phyloP scores from a whole-genome alignment of 805 yeast genomes.

The Barnettozyma sucrosica region DNA sequence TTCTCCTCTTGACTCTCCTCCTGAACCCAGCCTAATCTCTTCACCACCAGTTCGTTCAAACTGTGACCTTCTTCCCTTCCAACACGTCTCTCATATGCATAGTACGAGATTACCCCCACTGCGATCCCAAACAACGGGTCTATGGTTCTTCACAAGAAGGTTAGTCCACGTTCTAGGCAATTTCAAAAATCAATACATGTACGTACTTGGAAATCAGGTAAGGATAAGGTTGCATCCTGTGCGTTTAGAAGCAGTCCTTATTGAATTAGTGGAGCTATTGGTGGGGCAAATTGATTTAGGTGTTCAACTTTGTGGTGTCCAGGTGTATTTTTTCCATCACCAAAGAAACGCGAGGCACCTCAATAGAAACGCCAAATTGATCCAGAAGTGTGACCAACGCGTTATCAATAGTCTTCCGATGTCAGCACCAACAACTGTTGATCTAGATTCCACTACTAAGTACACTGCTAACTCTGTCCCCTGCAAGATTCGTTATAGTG shows the following conservation, averaged over 20 bases:
- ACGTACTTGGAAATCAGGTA: slow-evolving; percentile 25
- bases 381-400: not conserved
- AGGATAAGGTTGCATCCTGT: slow-evolving; percentile 12
- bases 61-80: slow-evolving; percentile 56
- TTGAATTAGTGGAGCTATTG: not conserved
- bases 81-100: slow-evolving; percentile 52
- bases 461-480: slow-evolving; percentile 23
- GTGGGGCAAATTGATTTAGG: not conserved
- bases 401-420: not conserved
- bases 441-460: not conserved
- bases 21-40: slow-evolving; percentile 23
- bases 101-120: slow-evolving; percentile 60
- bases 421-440: slow-evolving; percentile 1
- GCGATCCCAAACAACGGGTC: slow-evolving; percentile 64
- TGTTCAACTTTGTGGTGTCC: not conserved
- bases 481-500: slow-evolving; percentile 23
- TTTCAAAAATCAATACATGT: not conserved
- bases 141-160: slow-evolving; percentile 29
- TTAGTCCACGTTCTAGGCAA: not conserved
- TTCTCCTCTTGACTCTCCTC: not conserved
- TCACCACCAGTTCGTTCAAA: slow-evolving; percentile 44
- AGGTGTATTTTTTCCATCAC: not conserved
- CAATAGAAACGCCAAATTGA: no score
- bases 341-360: not conserved
- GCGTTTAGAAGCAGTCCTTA: not conserved